These are phyloP conservation scores for Vinca minor DNA, from an alignment of 257 asterid genomes.

Conservation along the genomic window DNA sequence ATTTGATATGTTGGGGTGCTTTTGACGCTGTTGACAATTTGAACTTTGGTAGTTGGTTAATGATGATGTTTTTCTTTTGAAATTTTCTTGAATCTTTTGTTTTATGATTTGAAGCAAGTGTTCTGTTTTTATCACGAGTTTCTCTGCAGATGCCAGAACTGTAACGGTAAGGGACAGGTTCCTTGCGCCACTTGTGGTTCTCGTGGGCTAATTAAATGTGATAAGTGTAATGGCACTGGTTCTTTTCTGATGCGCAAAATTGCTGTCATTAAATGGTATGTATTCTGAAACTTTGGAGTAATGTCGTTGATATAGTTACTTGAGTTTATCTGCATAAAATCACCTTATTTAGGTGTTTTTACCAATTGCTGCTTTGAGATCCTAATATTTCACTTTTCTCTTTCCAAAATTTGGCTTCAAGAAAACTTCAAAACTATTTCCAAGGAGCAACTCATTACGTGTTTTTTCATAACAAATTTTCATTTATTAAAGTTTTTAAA, in stretches of 20 bases:
- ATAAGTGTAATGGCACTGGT: conserved; percentile 63
- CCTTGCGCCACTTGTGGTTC: conserved; percentile 85
- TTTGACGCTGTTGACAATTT: neutral
- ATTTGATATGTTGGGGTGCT: neutral
- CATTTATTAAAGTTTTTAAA: neutral
- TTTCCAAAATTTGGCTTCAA: neutral
- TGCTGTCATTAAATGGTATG: conserved; percentile 73
- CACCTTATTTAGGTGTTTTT: neutral
- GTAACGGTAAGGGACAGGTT: conserved; percentile 76
- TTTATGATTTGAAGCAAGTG: neutral
- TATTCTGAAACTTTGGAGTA: neutral
- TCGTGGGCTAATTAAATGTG: conserved; percentile 67
- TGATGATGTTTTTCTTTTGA: neutral
- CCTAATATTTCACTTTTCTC: neutral
- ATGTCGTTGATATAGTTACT: neutral
- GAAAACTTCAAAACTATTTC: neutral
- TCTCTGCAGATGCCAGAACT: conserved; percentile 54
- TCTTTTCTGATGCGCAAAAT: conserved; percentile 58
- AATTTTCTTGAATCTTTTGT: neutral
- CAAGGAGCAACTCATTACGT: neutral
- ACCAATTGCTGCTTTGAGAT: neutral
- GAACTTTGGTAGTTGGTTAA: neutral
- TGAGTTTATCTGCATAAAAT: neutral
- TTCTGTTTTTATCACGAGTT: neutral
- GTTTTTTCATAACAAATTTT: neutral